Evolutionary conservation across 345 rosid genomes (phyloP), one percentile per base, ranked within the genome.

Genomic region (Citrus hindsii): DNA sequence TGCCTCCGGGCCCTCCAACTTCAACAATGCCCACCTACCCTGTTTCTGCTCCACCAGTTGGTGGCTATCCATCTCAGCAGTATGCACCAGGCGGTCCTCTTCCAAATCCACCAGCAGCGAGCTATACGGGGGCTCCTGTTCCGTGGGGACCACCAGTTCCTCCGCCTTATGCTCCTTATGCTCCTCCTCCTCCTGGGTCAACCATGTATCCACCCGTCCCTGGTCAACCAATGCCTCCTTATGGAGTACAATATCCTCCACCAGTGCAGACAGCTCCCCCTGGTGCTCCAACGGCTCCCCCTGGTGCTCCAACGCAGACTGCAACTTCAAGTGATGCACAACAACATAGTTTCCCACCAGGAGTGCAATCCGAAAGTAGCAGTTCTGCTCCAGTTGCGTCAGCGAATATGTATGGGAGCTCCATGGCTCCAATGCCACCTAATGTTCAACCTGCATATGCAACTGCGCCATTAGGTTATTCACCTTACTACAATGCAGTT

Each of bases 121-220:
- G 87, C 82, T 95, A 88, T 80, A 79, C 82, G 3, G 85, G 88
- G 7, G 79, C 88, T 82, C 94, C 94, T 6, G 92, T 88, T 82
- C 98, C 98, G 55, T 96, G 99, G 99, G 97, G 93, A 67, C 90
- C 94, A n/a, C 93, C 93, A 14, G 88, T 87, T 78, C 93, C 98
- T 55, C 86, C 92, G n/a, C 85, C 87, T 64, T 93, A 92, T 87
- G 86, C 92, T 73, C 80, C 87, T n/a, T 97, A 94, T 84, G 84
- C 94, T 67, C 89, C 94, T 76, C 97, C 94, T 7, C 93, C 97
- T 79, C 94, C 96, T 69, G 96, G 96, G 9, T 89, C 92, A 27
- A 75, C 84, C 48, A 81, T 87, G 85, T 91, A 89, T 70, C 93
- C 92, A 76, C 88, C 94, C 59, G 82, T 80, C 55, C 97, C 95